Evolutionary conservation across 176 grass and related monocot species (phyloP).

Genomic region (Zea mays): Zm-B73-REFERENCE-NAM-5.0 NC_050096.1:55143001-55143500

Average conservation of each 20-base stretch:
- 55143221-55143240: background rate
- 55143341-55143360: slow-evolving; percentile 86
- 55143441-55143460: slow-evolving; percentile 60
- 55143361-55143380: slow-evolving; percentile 65
- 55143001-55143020: slow-evolving; percentile 35
- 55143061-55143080: background rate
- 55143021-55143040: background rate
- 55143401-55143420: slow-evolving; percentile 59
- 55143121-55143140: background rate
- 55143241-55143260: background rate
- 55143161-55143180: background rate
- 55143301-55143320: slow-evolving; percentile 58
- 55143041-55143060: background rate
- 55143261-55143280: slow-evolving; percentile 88
- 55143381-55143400: slow-evolving; percentile 45
- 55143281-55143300: slow-evolving; percentile 67
- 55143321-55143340: slow-evolving; percentile 45
- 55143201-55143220: background rate
- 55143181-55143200: background rate
- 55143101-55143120: background rate
- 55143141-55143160: background rate
- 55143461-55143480: slow-evolving; percentile 56
- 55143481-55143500: background rate
- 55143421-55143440: slow-evolving; percentile 64
- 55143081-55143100: background rate